phyloP scores from a whole-genome alignment of 139 green algal genomes.

The Bryopsis sp. region DNA sequence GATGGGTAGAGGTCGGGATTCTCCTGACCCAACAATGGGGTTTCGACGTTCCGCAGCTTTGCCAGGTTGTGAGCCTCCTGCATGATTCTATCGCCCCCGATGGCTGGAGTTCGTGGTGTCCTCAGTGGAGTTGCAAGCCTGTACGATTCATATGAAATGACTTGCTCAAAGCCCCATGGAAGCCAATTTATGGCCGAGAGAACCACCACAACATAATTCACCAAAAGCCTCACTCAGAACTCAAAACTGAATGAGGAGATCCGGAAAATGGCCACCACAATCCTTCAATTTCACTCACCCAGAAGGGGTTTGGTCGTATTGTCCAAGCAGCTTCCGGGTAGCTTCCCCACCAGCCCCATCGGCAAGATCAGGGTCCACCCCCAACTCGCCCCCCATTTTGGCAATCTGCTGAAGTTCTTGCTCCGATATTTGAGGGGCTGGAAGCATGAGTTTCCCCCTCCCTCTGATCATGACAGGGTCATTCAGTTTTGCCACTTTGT shows the following conservation, averaged over 20 bases:
- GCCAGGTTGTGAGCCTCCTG: constrained; percentile 77
- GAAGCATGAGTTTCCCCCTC: constrained; percentile 85
- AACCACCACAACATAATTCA: too few relatives aligned
- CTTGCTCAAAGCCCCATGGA: too few relatives aligned
- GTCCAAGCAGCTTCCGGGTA: constrained; percentile 61
- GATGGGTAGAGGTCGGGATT: constrained; percentile 60
- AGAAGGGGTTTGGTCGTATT: constrained; percentile 51
- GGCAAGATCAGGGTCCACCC: constrained; percentile 30
- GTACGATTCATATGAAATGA: too few relatives aligned
- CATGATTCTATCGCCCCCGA: constrained; percentile 59
- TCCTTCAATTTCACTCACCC: constrained; percentile 21
- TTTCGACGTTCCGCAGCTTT: constrained; percentile 60
- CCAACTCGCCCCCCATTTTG: constrained; percentile 44
- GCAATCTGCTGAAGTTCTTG: constrained; percentile 86
- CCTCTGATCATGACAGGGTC: constrained; percentile 43
- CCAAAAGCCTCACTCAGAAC: too few relatives aligned
- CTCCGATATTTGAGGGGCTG: constrained; percentile 73
- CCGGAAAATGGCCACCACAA: background rate
- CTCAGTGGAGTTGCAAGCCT: constrained; percentile 66
- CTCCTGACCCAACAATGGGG: constrained; percentile 82
- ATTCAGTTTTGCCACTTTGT: constrained; percentile 53
- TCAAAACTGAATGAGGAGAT: background rate
- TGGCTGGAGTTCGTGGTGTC: constrained; percentile 41
- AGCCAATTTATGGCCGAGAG: too few relatives aligned
- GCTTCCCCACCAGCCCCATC: constrained; percentile 59